Conservation (phyloP, 352 stramenopile species). For the Phytophthora pini region DNA sequence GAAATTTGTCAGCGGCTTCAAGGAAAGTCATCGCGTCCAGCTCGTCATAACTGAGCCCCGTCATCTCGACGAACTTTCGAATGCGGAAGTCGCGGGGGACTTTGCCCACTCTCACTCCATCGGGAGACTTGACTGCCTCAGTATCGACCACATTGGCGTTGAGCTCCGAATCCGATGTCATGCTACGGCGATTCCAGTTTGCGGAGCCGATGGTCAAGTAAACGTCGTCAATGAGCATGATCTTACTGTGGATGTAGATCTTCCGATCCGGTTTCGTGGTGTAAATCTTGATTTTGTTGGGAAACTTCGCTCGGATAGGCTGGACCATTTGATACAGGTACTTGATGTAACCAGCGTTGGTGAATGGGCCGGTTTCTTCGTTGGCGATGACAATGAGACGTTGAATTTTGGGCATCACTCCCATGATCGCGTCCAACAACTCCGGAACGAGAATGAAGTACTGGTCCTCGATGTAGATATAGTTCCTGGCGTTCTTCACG, state of each 20-base stretch:
- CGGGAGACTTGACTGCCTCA: slow-evolving; percentile 26
- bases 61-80: slow-evolving; percentile 70
- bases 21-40: slow-evolving; percentile 59
- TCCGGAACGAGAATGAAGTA: slow-evolving; percentile 44
- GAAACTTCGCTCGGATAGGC: slow-evolving; percentile 44
- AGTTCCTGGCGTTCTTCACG: slow-evolving; percentile 35
- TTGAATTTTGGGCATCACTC: slow-evolving; percentile 49
- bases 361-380: slow-evolving; percentile 28
- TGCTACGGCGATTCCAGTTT: slow-evolving; percentile 61
- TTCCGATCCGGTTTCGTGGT: slow-evolving; percentile 40
- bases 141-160: slow-evolving; percentile 57
- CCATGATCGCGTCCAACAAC: slow-evolving; percentile 49
- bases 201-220: slow-evolving; percentile 61
- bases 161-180: slow-evolving; percentile 64
- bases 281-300: slow-evolving; percentile 43
- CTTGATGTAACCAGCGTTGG: slow-evolving; percentile 49
- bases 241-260: slow-evolving; percentile 66
- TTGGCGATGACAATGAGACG: slow-evolving; percentile 61
- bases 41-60: slow-evolving; percentile 42
- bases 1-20: slow-evolving; percentile 45
- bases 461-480: slow-evolving; percentile 34
- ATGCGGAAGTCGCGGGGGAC: slow-evolving; percentile 63
- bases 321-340: slow-evolving; percentile 58
- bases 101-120: slow-evolving; percentile 41
- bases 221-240: slow-evolving; percentile 67